Evolutionary conservation across 352 stramenopile genomes (phyloP).

Genomic region (Phytophthora fragariae): DNA sequence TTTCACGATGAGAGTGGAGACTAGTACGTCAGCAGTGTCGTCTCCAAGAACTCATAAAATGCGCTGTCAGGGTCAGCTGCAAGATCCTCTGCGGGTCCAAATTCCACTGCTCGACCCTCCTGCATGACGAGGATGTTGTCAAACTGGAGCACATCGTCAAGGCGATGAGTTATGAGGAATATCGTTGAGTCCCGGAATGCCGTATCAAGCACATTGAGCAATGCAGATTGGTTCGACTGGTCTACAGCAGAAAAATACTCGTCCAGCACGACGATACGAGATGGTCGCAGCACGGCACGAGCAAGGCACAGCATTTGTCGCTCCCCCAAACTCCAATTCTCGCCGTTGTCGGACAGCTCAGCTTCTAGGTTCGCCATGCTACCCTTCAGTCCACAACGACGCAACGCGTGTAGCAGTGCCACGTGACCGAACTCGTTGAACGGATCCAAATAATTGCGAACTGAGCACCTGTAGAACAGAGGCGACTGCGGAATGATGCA

Average conservation of each 20-base stretch:
- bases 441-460: constrained; percentile 94
- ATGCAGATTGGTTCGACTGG: constrained; percentile 56
- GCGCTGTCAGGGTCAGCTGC: constrained; percentile 43
- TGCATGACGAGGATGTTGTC: constrained; percentile 51
- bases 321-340: constrained; percentile 96
- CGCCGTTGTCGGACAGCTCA: constrained; percentile 86
- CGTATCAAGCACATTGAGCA: constrained; percentile 86
- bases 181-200: constrained; percentile 94
- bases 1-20: too few species aligned
- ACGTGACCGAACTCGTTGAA: constrained; percentile 81
- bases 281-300: constrained; percentile 92
- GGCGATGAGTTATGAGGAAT: constrained; percentile 96
- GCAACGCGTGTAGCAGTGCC: constrained; percentile 51
- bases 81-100: constrained; percentile 52
- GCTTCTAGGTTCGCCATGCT: constrained; percentile 42
- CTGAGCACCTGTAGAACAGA: constrained; percentile 92
- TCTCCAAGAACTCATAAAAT: constrained; percentile 65
- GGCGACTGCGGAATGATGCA: constrained; percentile 91
- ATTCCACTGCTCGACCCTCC: constrained; percentile 44
- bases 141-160: constrained; percentile 89
- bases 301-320: constrained; percentile 97
- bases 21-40: constrained; percentile 50
- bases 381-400: constrained; percentile 49
- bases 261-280: constrained; percentile 89
- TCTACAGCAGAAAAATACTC: constrained; percentile 84